Percentiles rank a stretch among this genome's conserved stretches.
These are phyloP conservation scores for Blakeslea trispora DNA, from an alignment of 371 early-diverging fungal species.

Conservation along the genomic window DNA sequence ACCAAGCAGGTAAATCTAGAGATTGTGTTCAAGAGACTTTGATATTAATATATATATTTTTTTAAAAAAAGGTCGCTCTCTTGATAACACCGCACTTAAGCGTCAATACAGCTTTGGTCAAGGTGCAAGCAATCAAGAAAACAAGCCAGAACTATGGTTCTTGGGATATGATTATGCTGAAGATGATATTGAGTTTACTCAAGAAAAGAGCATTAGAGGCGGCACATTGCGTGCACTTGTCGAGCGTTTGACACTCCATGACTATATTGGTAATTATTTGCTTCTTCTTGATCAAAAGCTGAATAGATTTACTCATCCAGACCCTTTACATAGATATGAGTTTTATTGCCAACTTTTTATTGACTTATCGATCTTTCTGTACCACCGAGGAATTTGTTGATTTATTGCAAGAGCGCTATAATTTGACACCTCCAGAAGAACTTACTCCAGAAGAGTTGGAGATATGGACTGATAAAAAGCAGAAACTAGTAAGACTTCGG, in stretches of 20 bases:
- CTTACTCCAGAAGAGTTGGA: constrained; percentile 69
- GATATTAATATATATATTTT: no score
- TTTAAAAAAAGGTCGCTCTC: neutral
- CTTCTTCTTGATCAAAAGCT: neutral
- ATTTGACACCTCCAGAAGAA: constrained; percentile 69
- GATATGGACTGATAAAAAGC: constrained; percentile 85
- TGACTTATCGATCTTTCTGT: constrained; percentile 88
- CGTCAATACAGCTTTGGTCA: constrained; percentile 27
- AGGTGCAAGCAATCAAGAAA: constrained; percentile 13
- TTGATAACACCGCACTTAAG: constrained; percentile 14
- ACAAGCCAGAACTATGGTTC: constrained; percentile 34
- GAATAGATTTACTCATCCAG: no score
- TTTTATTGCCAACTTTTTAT: constrained; percentile 81
- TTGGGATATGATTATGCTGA: constrained; percentile 78
- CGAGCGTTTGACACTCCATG: constrained; percentile 88
- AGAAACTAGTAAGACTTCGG: constrained; percentile 82
- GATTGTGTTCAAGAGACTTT: no score
- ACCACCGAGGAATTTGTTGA: constrained; percentile 76
- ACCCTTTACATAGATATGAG: constrained; percentile 58
- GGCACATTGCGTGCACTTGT: constrained; percentile 86
- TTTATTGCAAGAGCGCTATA: constrained; percentile 72
- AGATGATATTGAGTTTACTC: constrained; percentile 76
- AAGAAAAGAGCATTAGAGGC: constrained; percentile 82
- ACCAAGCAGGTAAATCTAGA: neutral
- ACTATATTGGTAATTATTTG: constrained; percentile 46